Evolutionary conservation across 805 yeast genomes (phyloP), one percentile per base, ranked within the genome.

Genomic region (Cyberlindnera veronae): DNA sequence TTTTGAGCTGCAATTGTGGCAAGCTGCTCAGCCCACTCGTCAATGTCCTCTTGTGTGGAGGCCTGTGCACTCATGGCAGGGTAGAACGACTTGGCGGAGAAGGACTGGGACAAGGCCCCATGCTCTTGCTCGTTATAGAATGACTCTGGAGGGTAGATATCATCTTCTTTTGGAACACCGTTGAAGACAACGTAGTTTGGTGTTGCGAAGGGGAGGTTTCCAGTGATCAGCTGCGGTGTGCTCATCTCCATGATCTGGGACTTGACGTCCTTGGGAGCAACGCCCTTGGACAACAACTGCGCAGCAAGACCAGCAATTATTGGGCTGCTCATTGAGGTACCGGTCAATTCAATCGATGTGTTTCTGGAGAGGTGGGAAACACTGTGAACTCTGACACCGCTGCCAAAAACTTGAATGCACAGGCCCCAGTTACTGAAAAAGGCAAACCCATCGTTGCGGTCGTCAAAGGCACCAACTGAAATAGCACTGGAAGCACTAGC

Each of bases 381-480:
- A 39, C 90, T 81, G 20, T 68, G 64, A 3, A 88, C 81, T 13
- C 67, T 65, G 0, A 80, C 81, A 0, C 98, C 98, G 34, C 91
- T 77, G 0, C 96, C 88, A 62, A 85, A 83, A 1, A 87, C 69
- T 55, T 87, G 88, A 7, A 90, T 95, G 61, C 97, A 91, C n/a
- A 70, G 67, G 0, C 98, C 97, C 89, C 90, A 86, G 57, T 91
- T 90, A n/a, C 93, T 76, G 53, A 91, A 90, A 11, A 72, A 55
- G 0, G 97, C 95, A 26, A 89, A 68, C 3, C 68, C 51, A 51
- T 87, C 95, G 6, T 70, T 71, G 15, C 72, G 57, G 56, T 86
- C 95, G 54, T 88, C 91, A 36, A 89, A 77, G 4, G 96, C 95
- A 1, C 96, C 97, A 8, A 90, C 95, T 0, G 95, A 79, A 4